Evolutionary conservation across 2,329 filamentous ascomycete genomes (phyloP).

Genomic region (Colletotrichum musae): DNA sequence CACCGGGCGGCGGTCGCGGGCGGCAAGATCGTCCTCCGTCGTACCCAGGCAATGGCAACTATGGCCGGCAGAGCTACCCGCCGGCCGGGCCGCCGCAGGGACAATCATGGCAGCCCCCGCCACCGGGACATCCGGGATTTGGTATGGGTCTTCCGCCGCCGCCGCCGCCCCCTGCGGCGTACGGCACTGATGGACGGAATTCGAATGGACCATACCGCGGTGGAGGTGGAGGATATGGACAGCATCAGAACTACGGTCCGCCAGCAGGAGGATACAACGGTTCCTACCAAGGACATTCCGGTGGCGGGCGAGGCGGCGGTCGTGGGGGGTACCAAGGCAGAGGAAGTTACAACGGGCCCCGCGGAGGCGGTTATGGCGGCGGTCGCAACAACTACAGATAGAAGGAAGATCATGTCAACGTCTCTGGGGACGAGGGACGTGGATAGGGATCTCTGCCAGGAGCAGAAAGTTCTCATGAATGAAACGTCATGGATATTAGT

Average conservation of each 20-base stretch:
- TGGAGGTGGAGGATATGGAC: slow-evolving; percentile 21
- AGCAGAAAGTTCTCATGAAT: too few relatives aligned
- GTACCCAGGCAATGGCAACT: slow-evolving; percentile 33
- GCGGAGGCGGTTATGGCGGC: slow-evolving; percentile 19
- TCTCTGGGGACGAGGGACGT: too few relatives aligned
- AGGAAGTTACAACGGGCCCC: slow-evolving; percentile 15
- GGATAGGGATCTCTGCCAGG: too few relatives aligned
- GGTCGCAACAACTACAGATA: slow-evolving; percentile 31
- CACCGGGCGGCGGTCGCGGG: slow-evolving; percentile 46
- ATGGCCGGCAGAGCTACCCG: slow-evolving; percentile 30
- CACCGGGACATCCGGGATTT: slow-evolving; percentile 61
- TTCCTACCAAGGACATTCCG: slow-evolving; percentile 3
- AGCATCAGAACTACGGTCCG: slow-evolving; percentile 30
- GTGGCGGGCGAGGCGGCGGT: slow-evolving; percentile 19
- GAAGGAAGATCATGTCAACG: neutral
- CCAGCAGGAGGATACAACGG: slow-evolving; percentile 16
- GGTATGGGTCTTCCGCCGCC: slow-evolving; percentile 61
- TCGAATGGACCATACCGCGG: slow-evolving; percentile 24
- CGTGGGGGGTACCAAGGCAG: slow-evolving; percentile 33
- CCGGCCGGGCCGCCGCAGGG: slow-evolving; percentile 7
- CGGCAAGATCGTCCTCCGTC: slow-evolving; percentile 40
- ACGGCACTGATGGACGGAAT: slow-evolving; percentile 41
- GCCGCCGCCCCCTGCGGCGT: slow-evolving; percentile 61
- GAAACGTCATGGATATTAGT: too few relatives aligned
- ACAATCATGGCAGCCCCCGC: slow-evolving; percentile 58